Conservation (phyloP, 2,329 filamentous ascomycete genomes). For the Escovopsis weberi region DNA sequence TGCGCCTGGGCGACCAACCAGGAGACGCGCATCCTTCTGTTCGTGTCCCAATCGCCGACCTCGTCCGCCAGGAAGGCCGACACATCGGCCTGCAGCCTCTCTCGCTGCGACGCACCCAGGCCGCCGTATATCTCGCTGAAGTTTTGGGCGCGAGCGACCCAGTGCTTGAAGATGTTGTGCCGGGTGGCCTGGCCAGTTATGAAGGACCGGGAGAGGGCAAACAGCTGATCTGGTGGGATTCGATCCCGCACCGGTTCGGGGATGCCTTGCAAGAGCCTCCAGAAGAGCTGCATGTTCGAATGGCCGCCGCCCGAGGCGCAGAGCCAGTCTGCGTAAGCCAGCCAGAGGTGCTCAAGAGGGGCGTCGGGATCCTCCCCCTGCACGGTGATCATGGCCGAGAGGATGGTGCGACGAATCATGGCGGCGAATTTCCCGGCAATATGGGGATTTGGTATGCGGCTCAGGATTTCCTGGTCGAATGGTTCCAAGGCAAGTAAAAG, state of each 20-base stretch:
- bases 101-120: conserved; percentile 5
- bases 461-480: conserved; percentile 7
- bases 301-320: conserved; percentile 4
- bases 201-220: conserved; percentile 5
- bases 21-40: conserved; percentile 7
- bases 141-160: conserved; percentile 7
- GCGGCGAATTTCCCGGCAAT: conserved; percentile 7
- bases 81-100: conserved; percentile 6
- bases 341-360: conserved; percentile 8
- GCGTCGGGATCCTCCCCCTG: conserved; percentile 1
- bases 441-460: conserved; percentile 5
- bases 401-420: conserved; percentile 9
- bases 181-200: conserved; percentile 9
- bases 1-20: conserved; percentile 12
- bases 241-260: conserved; percentile 6
- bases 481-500: conserved; percentile 8
- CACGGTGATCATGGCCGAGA: conserved; percentile 7
- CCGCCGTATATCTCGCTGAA: conserved; percentile 8
- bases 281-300: conserved; percentile 10
- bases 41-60: conserved; percentile 2
- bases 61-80: conserved; percentile 5
- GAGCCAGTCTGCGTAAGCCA: conserved; percentile 5
- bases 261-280: conserved; percentile 7
- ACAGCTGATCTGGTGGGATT: conserved; percentile 6
- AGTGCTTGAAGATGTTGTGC: conserved; percentile 6